Evolutionary conservation across 352 stramenopile genomes (phyloP).

Genomic region (Phytophthora palmivora): DNA sequence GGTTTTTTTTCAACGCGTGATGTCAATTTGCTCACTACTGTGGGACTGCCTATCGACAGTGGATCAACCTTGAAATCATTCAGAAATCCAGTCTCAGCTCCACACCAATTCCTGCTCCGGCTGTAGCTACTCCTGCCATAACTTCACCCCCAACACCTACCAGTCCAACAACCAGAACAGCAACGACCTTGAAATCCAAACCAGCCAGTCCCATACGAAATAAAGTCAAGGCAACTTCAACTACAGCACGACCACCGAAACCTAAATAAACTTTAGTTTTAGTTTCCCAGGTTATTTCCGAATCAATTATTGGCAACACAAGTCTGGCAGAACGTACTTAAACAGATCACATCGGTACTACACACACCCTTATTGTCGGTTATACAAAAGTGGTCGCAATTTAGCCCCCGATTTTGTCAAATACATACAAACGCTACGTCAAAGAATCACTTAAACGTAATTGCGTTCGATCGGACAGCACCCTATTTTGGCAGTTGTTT

Average conservation of each 20-base stretch:
- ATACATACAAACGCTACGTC: too few species aligned
- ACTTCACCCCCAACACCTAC: conserved; percentile 4
- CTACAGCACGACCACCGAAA: conserved; percentile 5
- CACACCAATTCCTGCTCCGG: not conserved
- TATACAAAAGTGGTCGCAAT: too few species aligned
- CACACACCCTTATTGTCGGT: too few species aligned
- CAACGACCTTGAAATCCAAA: conserved; percentile 22
- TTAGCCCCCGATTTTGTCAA: too few species aligned
- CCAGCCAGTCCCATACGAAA: conserved; percentile 14
- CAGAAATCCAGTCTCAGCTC: conserved; percentile 1
- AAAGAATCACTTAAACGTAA: too few species aligned
- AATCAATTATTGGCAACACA: too few species aligned
- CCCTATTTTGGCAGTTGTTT: too few species aligned
- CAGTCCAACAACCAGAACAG: conserved; percentile 20
- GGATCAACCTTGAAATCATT: conserved; percentile 54
- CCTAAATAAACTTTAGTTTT: too few species aligned
- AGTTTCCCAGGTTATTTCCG: too few species aligned
- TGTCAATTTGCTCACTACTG: conserved; percentile 51
- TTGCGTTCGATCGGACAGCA: too few species aligned
- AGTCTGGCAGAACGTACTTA: too few species aligned
- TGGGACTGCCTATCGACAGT: conserved; percentile 58
- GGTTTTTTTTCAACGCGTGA: conserved; percentile 54
- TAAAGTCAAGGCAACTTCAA: conserved; percentile 29
- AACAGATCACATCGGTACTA: too few species aligned
- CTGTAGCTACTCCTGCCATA: not conserved